phyloP scores from a whole-genome alignment of 495 filamentous ascomycete species.

The Neurospora sp. region DNA sequence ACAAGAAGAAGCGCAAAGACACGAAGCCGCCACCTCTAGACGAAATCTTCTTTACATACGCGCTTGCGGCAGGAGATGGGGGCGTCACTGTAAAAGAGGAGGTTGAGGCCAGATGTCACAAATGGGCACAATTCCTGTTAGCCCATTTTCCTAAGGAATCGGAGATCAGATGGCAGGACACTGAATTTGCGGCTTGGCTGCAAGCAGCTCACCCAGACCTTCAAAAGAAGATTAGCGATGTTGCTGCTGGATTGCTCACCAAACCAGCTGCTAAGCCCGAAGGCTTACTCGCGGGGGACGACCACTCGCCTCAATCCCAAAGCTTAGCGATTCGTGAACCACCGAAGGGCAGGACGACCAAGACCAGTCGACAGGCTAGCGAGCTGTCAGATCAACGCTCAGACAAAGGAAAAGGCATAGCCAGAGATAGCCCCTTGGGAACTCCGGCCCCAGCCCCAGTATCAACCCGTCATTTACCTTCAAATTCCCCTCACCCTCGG shows the following conservation, averaged over 20 bases:
- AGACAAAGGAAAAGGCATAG: slow-evolving; percentile 5
- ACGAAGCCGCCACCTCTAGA: slow-evolving; percentile 14
- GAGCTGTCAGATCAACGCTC: background rate
- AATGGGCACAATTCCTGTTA: slow-evolving; percentile 32
- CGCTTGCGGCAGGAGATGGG: slow-evolving; percentile 31
- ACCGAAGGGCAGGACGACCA: slow-evolving; percentile 6
- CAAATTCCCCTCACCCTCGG: background rate
- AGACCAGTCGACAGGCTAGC: slow-evolving; percentile 1
- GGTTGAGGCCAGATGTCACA: slow-evolving; percentile 20
- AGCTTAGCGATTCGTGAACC: background rate
- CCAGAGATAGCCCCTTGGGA: background rate
- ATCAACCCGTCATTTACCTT: background rate
- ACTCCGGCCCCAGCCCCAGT: background rate
- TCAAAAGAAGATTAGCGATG: slow-evolving; percentile 5
- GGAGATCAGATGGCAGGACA: slow-evolving; percentile 20
- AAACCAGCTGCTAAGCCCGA: background rate
- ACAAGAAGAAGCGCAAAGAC: slow-evolving; percentile 19
- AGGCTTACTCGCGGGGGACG: background rate
- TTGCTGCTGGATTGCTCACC: slow-evolving; percentile 1
- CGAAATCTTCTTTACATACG: slow-evolving; percentile 32
- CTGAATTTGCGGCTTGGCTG: slow-evolving; percentile 28
- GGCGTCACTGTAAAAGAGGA: slow-evolving; percentile 24
- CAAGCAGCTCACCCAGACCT: slow-evolving; percentile 15
- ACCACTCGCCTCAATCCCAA: background rate
- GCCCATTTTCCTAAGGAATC: slow-evolving; percentile 31